Conservation (phyloP, 1,284 basidiomycete species). For the Fistulina hepatica region DNA sequence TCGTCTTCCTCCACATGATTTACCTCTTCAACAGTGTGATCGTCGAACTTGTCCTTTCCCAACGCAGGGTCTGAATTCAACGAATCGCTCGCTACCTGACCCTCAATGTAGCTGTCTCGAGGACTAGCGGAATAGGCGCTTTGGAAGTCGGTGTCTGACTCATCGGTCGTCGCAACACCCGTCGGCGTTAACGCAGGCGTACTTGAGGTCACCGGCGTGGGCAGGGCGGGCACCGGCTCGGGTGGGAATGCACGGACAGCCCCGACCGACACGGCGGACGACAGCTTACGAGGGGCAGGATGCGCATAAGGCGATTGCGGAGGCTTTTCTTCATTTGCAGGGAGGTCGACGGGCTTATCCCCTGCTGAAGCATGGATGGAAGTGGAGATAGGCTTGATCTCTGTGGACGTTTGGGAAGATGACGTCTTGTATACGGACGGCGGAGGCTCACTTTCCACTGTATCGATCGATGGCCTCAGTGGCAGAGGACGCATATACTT, state of each 20-base stretch:
- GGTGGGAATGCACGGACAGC: neutral
- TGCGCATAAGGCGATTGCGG: slow-evolving; percentile 31
- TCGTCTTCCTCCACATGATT: slow-evolving; percentile 18
- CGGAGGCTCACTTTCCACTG: too few species aligned
- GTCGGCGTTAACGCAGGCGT: slow-evolving; percentile 1
- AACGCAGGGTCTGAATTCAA: slow-evolving; percentile 7
- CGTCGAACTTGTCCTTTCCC: slow-evolving; percentile 12
- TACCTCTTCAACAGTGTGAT: slow-evolving; percentile 13
- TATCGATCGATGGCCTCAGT: too few species aligned
- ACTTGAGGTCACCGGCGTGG: slow-evolving; percentile 2
- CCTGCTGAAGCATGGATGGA: slow-evolving; percentile 19
- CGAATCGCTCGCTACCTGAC: slow-evolving; percentile 16
- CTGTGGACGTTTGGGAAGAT: slow-evolving; percentile 9
- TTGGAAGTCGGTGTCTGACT: slow-evolving; percentile 76
- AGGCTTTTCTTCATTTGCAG: neutral
- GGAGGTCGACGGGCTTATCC: slow-evolving; percentile 15
- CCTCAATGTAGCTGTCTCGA: slow-evolving; percentile 43
- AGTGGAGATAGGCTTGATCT: neutral
- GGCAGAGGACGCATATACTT: too few species aligned
- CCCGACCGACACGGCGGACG: neutral
- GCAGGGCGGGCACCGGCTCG: slow-evolving; percentile 1
- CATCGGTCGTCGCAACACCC: slow-evolving; percentile 42
- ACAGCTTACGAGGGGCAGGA: slow-evolving; percentile 16
- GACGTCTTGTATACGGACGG: too few species aligned
- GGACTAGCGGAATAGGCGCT: slow-evolving; percentile 72